A percentile compares a stretch with the other conserved stretches of the same genome.
These are phyloP conservation scores for Lagenaria siceraria DNA, from an alignment of 306 rosid genomes.

Conservation along the genomic window DNA sequence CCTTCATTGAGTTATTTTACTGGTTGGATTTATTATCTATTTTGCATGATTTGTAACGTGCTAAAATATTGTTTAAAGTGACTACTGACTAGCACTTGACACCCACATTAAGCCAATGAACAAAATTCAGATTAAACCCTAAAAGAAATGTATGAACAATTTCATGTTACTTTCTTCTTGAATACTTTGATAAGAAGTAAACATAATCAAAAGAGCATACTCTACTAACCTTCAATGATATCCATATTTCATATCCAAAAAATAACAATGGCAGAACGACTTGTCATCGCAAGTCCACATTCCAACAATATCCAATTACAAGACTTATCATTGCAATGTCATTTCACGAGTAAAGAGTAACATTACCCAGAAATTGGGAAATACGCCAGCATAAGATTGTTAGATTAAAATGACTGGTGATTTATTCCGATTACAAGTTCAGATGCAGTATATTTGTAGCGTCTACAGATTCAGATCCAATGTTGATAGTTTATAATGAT, in stretches of 20 bases:
- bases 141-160: not conserved
- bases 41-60: not conserved
- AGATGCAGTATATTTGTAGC: too few relatives aligned
- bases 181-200: not conserved
- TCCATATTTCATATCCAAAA: not conserved
- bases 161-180: not conserved
- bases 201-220: not conserved
- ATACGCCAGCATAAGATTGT: not conserved
- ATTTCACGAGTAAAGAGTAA: not conserved
- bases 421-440: too few relatives aligned
- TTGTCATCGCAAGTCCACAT: not conserved
- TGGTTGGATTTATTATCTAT: not conserved
- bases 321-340: not conserved
- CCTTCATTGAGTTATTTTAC: not conserved
- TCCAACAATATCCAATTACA: not conserved
- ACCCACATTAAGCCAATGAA: not conserved
- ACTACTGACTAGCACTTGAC: not conserved
- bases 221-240: not conserved
- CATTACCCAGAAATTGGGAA: not conserved
- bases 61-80: too few relatives aligned
- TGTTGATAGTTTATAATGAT: too few relatives aligned
- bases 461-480: too few relatives aligned
- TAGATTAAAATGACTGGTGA: too few relatives aligned
- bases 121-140: not conserved
- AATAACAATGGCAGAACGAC: not conserved